A percentile compares a stretch with the other conserved stretches of the same genome.
Conservation (phyloP, 495 filamentous ascomycete species). For the Immersiella caudata region DNA sequence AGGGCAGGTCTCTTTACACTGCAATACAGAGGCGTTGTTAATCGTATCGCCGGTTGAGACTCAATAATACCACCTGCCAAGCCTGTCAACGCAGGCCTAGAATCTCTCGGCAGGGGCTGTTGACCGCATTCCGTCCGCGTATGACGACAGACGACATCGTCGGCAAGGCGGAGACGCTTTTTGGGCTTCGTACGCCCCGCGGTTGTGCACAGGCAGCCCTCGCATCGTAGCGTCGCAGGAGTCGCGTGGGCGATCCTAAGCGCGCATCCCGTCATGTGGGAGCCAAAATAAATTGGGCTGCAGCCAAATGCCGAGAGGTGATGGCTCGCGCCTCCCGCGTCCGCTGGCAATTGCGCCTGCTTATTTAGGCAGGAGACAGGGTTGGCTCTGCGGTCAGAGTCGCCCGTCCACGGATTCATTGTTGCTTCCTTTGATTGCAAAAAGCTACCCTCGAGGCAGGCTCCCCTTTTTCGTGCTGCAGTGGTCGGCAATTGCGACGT, state of each 20-base stretch:
- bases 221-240: background rate
- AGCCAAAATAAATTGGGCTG: background rate
- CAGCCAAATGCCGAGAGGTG: background rate
- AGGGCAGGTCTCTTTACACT: no score
- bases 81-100: background rate
- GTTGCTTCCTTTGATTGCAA: background rate
- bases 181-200: background rate
- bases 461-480: background rate
- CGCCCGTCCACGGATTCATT: background rate
- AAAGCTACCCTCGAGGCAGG: background rate
- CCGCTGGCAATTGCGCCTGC: slow-evolving; percentile 6
- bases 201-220: background rate
- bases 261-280: background rate
- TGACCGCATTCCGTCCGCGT: background rate
- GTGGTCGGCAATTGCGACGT: background rate
- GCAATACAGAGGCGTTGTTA: no score
- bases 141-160: background rate
- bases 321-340: background rate
- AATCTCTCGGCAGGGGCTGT: background rate
- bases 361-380: slow-evolving; percentile 20
- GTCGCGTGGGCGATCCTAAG: background rate
- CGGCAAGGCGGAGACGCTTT: background rate
- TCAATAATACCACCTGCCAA: slow-evolving; percentile 1
- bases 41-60: no score
- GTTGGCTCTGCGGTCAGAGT: background rate